Evolutionary conservation across 257 asterid species (phyloP).

Genomic region (Lycium barbarum): DNA sequence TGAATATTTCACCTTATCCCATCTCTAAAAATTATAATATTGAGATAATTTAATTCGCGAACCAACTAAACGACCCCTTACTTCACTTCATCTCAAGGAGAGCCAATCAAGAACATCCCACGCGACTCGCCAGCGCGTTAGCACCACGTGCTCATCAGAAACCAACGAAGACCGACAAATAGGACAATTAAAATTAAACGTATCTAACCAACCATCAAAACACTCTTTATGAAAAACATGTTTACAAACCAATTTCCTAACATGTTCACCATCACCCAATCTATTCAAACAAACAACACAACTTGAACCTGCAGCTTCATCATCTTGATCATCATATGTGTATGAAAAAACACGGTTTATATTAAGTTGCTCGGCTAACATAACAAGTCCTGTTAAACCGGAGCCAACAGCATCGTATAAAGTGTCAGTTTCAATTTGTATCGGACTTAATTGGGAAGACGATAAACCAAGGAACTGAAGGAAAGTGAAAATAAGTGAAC

Average conservation of each 20-base stretch:
- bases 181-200: conserved; percentile 76
- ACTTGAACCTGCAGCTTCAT: conserved; percentile 39
- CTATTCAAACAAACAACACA: conserved; percentile 78
- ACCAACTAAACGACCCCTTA: too few relatives aligned
- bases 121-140: conserved; percentile 54
- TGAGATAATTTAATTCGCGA: too few relatives aligned
- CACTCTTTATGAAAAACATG: conserved; percentile 88
- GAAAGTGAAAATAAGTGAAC: conserved; percentile 44
- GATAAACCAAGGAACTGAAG: conserved; percentile 46
- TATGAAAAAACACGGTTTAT: conserved; percentile 57
- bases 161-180: conserved; percentile 65
- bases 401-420: conserved; percentile 64
- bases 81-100: conserved; percentile 40
- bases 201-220: conserved; percentile 84
- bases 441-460: conserved; percentile 26
- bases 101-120: conserved; percentile 50
- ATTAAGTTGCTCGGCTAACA: conserved; percentile 72
- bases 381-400: conserved; percentile 59
- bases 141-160: conserved; percentile 51
- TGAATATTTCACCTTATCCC: too few relatives aligned
- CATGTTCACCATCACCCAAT: conserved; percentile 63
- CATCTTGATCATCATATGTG: background rate
- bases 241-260: conserved; percentile 64
- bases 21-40: too few relatives aligned
- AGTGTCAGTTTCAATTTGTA: conserved; percentile 37